Evolutionary conservation across 805 yeast genomes (phyloP).

Genomic region (Yamadazyma takamatsuzukensis): DNA sequence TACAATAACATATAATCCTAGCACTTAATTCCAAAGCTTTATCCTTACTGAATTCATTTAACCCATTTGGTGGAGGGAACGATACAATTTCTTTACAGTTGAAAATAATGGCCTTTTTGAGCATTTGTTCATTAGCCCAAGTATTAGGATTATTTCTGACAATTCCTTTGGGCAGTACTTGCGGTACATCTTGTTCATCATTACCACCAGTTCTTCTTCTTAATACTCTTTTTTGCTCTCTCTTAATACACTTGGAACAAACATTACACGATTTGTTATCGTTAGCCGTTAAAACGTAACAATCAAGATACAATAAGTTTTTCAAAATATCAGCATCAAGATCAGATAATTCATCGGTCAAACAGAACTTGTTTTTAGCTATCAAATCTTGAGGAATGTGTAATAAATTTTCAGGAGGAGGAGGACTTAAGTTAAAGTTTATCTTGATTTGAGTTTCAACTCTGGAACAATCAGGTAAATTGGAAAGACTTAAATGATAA

Average conservation of each 20-base stretch:
- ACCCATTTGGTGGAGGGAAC: constrained; percentile 58
- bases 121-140: constrained; percentile 72
- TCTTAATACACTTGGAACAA: constrained; percentile 83
- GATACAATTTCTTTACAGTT: constrained; percentile 86
- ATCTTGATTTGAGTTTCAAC: constrained; percentile 95
- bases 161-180: constrained; percentile 18
- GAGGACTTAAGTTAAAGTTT: constrained; percentile 62
- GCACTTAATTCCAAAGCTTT: constrained; percentile 52
- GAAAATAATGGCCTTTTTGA: constrained; percentile 82
- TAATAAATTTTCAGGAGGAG: constrained; percentile 68
- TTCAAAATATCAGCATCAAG: constrained; percentile 40
- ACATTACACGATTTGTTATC: constrained; percentile 56
- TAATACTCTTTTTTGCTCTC: constrained; percentile 92
- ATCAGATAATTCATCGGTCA: constrained; percentile 47
- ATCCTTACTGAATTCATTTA: constrained; percentile 20
- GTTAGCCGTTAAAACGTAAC: constrained; percentile 69
- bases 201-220: constrained; percentile 72
- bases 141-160: constrained; percentile 56
- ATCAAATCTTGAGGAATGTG: constrained; percentile 86
- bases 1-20: constrained; percentile 90
- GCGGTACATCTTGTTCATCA: constrained; percentile 10
- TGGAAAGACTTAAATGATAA: constrained; percentile 50
- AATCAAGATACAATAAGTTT: constrained; percentile 65
- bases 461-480: constrained; percentile 77
- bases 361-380: constrained; percentile 79